Evolutionary conservation across 208 protist genomes (phyloP).

Genomic region (Acanthamoeba rhysodes): DNA sequence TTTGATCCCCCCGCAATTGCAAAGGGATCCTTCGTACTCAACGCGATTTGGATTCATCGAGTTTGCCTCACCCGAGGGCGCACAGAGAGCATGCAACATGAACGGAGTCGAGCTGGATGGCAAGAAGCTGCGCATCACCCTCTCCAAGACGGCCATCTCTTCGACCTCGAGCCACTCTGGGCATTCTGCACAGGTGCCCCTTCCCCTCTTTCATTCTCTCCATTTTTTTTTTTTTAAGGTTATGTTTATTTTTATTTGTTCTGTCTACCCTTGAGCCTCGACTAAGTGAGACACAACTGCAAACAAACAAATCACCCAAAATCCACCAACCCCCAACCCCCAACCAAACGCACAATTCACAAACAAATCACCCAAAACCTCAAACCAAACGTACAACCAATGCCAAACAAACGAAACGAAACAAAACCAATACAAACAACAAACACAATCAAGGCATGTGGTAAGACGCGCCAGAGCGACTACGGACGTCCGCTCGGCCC

Average conservation of each 20-base stretch:
- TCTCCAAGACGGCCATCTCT: constrained; percentile 64
- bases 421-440: neutral
- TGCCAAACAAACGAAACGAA: constrained; percentile 13
- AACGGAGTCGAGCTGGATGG: constrained; percentile 60
- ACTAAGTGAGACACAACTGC: neutral
- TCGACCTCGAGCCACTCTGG: neutral
- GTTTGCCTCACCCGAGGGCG: constrained; percentile 18
- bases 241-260: neutral
- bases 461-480: neutral
- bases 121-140: constrained; percentile 42
- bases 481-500: neutral
- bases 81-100: constrained; percentile 10
- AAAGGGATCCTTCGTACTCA: constrained; percentile 51
- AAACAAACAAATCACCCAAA: neutral
- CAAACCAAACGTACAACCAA: neutral
- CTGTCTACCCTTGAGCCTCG: too few relatives aligned
- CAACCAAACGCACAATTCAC: neutral
- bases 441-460: neutral
- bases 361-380: neutral
- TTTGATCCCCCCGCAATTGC: neutral
- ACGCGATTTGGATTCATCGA: constrained; percentile 69
- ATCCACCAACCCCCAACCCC: neutral
- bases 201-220: neutral
- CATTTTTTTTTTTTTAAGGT: too few relatives aligned
- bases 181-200: neutral